Conservation (phyloP, 2,329 filamentous ascomycete species). For the Fusarium torreyae region DNA sequence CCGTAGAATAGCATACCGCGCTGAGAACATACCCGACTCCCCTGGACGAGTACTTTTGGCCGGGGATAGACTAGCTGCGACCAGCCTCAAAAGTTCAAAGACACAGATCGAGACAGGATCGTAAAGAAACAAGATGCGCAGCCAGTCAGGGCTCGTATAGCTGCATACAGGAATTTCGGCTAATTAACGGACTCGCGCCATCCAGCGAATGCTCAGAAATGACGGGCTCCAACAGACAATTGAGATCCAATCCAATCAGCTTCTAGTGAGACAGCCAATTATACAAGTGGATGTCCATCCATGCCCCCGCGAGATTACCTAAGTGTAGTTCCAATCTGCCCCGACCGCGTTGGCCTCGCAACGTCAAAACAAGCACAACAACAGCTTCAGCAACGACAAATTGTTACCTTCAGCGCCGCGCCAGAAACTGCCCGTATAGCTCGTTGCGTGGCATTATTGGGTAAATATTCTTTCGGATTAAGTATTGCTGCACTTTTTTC, state of each 20-base stretch:
- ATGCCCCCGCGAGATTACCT: constrained; percentile 37
- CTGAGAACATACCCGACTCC: constrained; percentile 20
- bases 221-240: constrained; percentile 4
- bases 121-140: constrained; percentile 21
- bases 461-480: constrained; percentile 19
- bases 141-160: constrained; percentile 38
- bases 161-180: constrained; percentile 47
- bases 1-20: constrained; percentile 5
- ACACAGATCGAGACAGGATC: constrained; percentile 40
- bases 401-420: constrained; percentile 51
- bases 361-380: constrained; percentile 61
- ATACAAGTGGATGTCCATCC: constrained; percentile 23
- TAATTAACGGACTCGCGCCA: constrained; percentile 41
- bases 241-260: constrained; percentile 14
- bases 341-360: constrained; percentile 59
- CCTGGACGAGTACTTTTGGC: constrained; percentile 19
- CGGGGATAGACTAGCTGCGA: constrained; percentile 25
- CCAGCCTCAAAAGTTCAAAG: constrained; percentile 32
- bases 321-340: constrained; percentile 48
- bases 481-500: constrained; percentile 22
- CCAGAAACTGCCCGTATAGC: constrained; percentile 40
- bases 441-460: constrained; percentile 32
- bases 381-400: constrained; percentile 51
- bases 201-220: constrained; percentile 18
- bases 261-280: constrained; percentile 32